A percentile compares a stretch with the other conserved stretches of the same genome.
Conservation (phyloP, 2,329 filamentous ascomycete species). For the Acrocalymma vagum region DNA sequence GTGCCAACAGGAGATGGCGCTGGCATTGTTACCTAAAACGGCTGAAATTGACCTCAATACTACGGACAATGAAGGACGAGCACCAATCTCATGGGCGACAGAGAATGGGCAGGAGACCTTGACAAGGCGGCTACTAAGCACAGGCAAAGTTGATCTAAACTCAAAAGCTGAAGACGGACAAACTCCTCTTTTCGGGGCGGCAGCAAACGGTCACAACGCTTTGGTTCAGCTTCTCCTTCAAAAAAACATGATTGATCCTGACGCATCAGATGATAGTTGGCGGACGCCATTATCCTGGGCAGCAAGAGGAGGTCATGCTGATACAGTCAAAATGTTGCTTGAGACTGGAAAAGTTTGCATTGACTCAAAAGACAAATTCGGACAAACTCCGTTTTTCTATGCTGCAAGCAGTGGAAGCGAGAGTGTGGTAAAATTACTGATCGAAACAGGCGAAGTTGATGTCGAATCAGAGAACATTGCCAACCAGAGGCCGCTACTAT, state of each 20-base stretch:
- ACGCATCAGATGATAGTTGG: constrained; percentile 6
- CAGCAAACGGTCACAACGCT: background rate
- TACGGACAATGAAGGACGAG: background rate
- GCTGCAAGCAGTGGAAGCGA: constrained; percentile 1
- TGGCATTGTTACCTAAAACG: no score
- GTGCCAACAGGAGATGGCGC: constrained; percentile 12
- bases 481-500: constrained; percentile 6
- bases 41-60: background rate
- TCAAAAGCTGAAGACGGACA: constrained; percentile 1
- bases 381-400: constrained; percentile 2
- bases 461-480: constrained; percentile 2
- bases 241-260: constrained; percentile 12
- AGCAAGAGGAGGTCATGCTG: background rate
- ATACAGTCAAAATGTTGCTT: constrained; percentile 1
- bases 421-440: constrained; percentile 1
- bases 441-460: constrained; percentile 1
- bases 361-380: constrained; percentile 2
- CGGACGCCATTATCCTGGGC: constrained; percentile 9
- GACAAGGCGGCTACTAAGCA: background rate
- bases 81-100: constrained; percentile 5
- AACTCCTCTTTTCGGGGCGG: constrained; percentile 3
- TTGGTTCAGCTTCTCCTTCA: constrained; percentile 1
- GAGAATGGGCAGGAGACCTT: background rate
- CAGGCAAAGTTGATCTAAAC: background rate
- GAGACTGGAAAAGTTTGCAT: background rate